Conservation (phyloP, 345 rosid species). For the Gossypium ekmanianum region DNA sequence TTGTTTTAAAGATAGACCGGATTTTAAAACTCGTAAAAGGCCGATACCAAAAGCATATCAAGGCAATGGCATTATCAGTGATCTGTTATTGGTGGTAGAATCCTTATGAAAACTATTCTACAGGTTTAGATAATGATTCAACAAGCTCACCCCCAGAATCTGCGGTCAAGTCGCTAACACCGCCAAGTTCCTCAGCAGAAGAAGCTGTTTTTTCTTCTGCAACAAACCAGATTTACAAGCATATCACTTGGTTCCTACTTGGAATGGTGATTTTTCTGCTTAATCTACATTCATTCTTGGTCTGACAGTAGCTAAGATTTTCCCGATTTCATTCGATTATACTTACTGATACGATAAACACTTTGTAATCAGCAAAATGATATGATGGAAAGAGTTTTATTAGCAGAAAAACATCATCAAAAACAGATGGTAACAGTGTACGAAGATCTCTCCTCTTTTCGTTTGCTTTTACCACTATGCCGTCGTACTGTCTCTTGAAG, state of each 20-base stretch:
- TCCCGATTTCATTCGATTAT: background rate
- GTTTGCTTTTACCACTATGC: background rate
- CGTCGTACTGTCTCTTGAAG: background rate
- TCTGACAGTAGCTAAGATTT: background rate
- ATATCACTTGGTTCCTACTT: constrained; percentile 19
- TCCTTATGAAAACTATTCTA: constrained; percentile 7
- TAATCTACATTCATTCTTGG: background rate
- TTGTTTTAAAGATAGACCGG: background rate
- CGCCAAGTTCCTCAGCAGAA: constrained; percentile 3
- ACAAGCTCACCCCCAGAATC: constrained; percentile 20
- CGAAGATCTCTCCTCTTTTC: background rate
- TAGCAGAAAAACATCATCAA: background rate
- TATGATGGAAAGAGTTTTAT: background rate
- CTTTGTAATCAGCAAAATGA: background rate
- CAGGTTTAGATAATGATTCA: constrained; percentile 29
- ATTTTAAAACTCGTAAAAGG: background rate
- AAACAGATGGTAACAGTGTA: background rate
- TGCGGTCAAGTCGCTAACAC: constrained; percentile 19
- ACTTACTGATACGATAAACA: background rate
- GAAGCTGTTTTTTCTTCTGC: constrained; percentile 18
- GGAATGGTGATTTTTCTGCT: constrained; percentile 17
- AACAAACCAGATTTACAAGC: constrained; percentile 9
- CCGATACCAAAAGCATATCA: background rate
- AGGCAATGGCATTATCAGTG: background rate
- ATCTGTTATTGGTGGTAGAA: background rate